Percentiles rank a stretch among this genome's conserved stretches.
phyloP scores from a whole-genome alignment of 495 filamentous ascomycete genomes.

The Xanthoparmelia taractica region DNA sequence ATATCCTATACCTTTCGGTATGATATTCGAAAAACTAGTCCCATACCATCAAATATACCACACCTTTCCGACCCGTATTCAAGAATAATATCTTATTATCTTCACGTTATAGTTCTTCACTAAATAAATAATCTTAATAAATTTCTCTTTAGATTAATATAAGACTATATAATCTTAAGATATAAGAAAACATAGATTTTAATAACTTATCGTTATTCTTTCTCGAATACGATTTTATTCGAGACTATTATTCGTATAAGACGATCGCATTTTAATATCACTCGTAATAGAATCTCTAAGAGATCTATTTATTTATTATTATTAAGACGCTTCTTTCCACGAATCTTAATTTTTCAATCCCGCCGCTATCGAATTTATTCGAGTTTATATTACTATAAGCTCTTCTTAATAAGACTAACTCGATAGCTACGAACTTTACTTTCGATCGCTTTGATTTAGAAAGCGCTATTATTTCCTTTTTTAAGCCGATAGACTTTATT shows the following conservation, averaged over 20 bases:
- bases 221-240: background rate
- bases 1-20: too few species aligned
- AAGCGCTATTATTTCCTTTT: background rate
- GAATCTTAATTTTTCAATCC: background rate
- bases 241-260: conserved; percentile 9
- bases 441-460: background rate
- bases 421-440: background rate
- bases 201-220: conserved; percentile 5
- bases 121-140: background rate
- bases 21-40: too few species aligned
- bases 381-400: background rate
- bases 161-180: conserved; percentile 4
- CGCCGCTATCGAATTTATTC: background rate
- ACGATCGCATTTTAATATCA: conserved; percentile 1
- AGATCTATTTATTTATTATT: background rate
- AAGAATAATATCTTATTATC: too few species aligned
- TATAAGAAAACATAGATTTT: conserved; percentile 6
- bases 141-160: conserved; percentile 11
- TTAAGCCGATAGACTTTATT: background rate
- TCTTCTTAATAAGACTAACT: background rate
- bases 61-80: too few species aligned
- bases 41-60: too few species aligned
- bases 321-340: background rate
- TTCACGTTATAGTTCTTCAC: background rate
- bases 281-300: background rate